These are phyloP conservation scores for Magnaporthales sp. DNA, from an alignment of 2,329 filamentous ascomycete genomes.

Conservation along the genomic window DNA sequence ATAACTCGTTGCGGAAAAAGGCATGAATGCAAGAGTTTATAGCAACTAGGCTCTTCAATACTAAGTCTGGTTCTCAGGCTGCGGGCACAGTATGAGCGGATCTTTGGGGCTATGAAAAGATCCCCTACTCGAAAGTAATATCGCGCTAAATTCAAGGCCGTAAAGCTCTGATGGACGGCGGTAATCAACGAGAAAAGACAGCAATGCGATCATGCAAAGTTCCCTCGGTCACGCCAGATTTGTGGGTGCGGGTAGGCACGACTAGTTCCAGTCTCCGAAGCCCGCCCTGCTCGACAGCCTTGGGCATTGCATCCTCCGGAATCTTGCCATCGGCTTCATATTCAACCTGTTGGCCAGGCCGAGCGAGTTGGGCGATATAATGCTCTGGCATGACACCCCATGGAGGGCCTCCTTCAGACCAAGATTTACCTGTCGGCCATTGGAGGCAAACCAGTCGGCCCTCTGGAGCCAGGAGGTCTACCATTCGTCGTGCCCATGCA, in stretches of 20 bases:
- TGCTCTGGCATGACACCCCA: constrained; percentile 60
- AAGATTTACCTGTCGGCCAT: constrained; percentile 66
- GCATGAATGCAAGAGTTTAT: background rate
- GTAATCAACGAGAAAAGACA: constrained; percentile 24
- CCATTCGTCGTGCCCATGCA: constrained; percentile 44
- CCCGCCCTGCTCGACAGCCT: constrained; percentile 26
- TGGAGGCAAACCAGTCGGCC: constrained; percentile 57
- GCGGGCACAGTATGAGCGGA: background rate
- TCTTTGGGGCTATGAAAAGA: background rate
- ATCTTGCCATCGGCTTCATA: constrained; percentile 40
- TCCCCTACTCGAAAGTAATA: background rate
- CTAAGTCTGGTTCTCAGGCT: background rate
- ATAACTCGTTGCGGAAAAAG: constrained; percentile 69
- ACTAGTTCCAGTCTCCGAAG: constrained; percentile 37
- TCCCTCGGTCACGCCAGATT: constrained; percentile 32
- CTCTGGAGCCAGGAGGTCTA: constrained; percentile 34
- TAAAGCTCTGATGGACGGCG: background rate
- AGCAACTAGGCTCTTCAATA: background rate
- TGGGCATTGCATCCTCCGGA: constrained; percentile 30
- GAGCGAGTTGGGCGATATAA: constrained; percentile 62
- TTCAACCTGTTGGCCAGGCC: constrained; percentile 57
- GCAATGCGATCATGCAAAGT: constrained; percentile 43
- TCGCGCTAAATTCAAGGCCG: background rate
- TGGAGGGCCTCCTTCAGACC: constrained; percentile 59
- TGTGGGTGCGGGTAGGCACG: constrained; percentile 41